phyloP scores from a whole-genome alignment of 169 alveolate genomes.

The Prorocentrum cordatum region DNA sequence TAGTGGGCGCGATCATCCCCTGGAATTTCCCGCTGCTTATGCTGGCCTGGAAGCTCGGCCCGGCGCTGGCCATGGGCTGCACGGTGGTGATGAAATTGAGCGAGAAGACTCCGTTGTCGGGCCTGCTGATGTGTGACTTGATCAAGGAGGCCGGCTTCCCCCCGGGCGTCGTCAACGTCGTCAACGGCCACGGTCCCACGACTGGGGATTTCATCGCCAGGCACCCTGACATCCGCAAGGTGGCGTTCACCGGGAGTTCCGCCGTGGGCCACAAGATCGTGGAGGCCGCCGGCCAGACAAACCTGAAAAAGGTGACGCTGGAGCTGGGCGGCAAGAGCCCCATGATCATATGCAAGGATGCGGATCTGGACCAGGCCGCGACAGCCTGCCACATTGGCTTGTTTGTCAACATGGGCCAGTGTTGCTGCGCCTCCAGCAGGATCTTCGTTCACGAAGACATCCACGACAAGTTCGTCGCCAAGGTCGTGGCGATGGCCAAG shows the following conservation, averaged over 20 bases:
- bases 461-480: constrained; percentile 77
- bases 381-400: constrained; percentile 77
- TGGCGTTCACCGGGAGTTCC: constrained; percentile 84
- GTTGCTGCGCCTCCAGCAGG: constrained; percentile 80
- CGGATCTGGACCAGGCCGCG: constrained; percentile 79
- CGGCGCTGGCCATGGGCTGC: constrained; percentile 71
- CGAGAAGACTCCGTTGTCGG: constrained; percentile 79
- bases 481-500: constrained; percentile 29
- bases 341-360: constrained; percentile 79
- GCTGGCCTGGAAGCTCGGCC: constrained; percentile 79
- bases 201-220: constrained; percentile 76
- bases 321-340: constrained; percentile 89
- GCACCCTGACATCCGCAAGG: constrained; percentile 76
- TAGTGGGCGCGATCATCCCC: constrained; percentile 74
- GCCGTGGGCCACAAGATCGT: constrained; percentile 76
- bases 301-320: constrained; percentile 77
- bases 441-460: constrained; percentile 79
- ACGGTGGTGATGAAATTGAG: neutral
- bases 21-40: constrained; percentile 86
- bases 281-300: constrained; percentile 71
- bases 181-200: constrained; percentile 80
- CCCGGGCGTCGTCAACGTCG: constrained; percentile 81
- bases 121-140: constrained; percentile 77
- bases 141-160: constrained; percentile 83
- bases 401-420: constrained; percentile 77